phyloP scores from a whole-genome alignment of 257 asterid species.

The Gentiana macrophylla region DNA sequence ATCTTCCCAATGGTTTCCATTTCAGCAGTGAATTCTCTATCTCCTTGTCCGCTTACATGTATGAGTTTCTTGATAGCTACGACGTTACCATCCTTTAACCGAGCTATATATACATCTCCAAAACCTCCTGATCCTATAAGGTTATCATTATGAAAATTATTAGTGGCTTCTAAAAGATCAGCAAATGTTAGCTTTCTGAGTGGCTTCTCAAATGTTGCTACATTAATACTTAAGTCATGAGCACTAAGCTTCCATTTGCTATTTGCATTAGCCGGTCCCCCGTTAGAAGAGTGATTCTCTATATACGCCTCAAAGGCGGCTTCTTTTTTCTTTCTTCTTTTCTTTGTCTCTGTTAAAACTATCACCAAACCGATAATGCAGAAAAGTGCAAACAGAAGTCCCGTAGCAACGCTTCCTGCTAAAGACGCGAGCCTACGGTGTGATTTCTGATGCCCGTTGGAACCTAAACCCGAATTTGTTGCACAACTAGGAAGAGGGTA shows the following conservation, averaged over 20 bases:
- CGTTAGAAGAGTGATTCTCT: conserved; percentile 42
- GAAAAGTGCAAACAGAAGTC: conserved; percentile 65
- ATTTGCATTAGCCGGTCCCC: conserved; percentile 45
- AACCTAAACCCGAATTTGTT: conserved; percentile 14
- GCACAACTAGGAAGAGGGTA: conserved; percentile 61
- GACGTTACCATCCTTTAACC: conserved; percentile 67
- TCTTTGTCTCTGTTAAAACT: conserved; percentile 56
- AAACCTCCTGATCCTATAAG: conserved; percentile 90
- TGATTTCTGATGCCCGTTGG: conserved; percentile 36
- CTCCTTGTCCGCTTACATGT: conserved; percentile 86
- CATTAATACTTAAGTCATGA: conserved; percentile 63
- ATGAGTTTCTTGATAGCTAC: conserved; percentile 88
- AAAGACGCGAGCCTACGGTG: conserved; percentile 58
- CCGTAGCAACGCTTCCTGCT: conserved; percentile 83
- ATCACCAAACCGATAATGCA: conserved; percentile 70
- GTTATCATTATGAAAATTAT: conserved; percentile 62
- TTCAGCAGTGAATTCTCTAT: conserved; percentile 84
- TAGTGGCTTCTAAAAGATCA: conserved; percentile 83
- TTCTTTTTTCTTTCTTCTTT: conserved; percentile 71
- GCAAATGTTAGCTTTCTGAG: conserved; percentile 79
- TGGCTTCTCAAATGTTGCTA: conserved; percentile 78
- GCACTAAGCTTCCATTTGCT: conserved; percentile 68
- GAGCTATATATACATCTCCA: conserved; percentile 88
- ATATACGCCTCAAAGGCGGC: conserved; percentile 66
- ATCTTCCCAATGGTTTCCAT: conserved; percentile 96